These are phyloP conservation scores for Suillus luteus DNA, from an alignment of 768 basidiomycete genomes.

Conservation along the genomic window DNA sequence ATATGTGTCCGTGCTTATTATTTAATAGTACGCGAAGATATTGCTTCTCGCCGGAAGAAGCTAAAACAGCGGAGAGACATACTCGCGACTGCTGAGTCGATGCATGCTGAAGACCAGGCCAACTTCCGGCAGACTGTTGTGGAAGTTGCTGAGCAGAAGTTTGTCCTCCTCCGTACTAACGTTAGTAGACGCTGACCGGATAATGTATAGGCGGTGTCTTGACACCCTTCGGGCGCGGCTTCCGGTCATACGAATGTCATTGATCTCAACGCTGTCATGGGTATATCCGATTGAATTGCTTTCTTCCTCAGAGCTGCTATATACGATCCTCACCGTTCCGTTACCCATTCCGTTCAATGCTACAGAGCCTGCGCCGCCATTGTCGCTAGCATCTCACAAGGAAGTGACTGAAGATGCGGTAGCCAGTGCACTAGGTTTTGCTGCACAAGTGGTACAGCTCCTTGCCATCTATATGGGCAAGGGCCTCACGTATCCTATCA, in stretches of 20 bases:
- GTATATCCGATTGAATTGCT: conserved; percentile 91
- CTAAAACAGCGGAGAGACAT: conserved; percentile 48
- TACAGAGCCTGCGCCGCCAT: conserved; percentile 83
- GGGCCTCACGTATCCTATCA: conserved; percentile 83
- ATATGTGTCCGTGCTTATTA: conserved; percentile 16
- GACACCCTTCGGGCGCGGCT: conserved; percentile 50
- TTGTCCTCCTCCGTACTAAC: conserved; percentile 15
- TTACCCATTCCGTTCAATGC: conserved; percentile 80
- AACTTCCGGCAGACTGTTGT: conserved; percentile 31
- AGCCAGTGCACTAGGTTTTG: conserved; percentile 89
- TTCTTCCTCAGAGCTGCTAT: conserved; percentile 84
- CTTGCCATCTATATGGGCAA: conserved; percentile 79
- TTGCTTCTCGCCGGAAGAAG: conserved; percentile 45
- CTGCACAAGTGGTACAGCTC: conserved; percentile 82
- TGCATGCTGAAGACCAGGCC: conserved; percentile 36
- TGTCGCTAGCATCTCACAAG: conserved; percentile 62
- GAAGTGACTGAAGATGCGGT: conserved; percentile 83
- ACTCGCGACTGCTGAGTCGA: conserved; percentile 45
- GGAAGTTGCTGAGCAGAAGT: conserved; percentile 44
- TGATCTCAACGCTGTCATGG: conserved; percentile 68
- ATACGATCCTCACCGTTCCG: conserved; percentile 84
- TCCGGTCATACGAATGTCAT: conserved; percentile 55
- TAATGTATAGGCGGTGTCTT: conserved; percentile 45
- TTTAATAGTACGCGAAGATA: conserved; percentile 43
- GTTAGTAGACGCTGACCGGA: conserved; percentile 7